phyloP scores from a whole-genome alignment of 2,329 filamentous ascomycete species.

The Neopestalotiopsis sp. region DNA sequence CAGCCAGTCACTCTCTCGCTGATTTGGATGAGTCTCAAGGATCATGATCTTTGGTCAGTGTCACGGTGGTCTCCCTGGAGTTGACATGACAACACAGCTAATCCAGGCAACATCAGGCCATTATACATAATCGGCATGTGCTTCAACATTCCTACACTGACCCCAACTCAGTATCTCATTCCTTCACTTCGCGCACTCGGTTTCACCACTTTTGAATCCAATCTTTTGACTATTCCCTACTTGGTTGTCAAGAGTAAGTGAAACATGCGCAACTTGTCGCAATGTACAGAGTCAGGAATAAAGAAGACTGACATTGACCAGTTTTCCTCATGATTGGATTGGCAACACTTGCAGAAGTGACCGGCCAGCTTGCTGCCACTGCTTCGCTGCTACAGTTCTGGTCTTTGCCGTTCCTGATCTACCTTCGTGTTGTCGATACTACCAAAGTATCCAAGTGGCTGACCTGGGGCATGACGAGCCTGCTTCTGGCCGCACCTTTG shows the following conservation, averaged over 20 bases:
- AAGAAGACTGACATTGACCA: slow-evolving; percentile 20
- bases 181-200: slow-evolving; percentile 38
- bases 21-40: slow-evolving; percentile 17
- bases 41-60: slow-evolving; percentile 14
- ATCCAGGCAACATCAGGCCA: slow-evolving; percentile 36
- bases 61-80: neutral
- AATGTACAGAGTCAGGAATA: too few species aligned
- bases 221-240: slow-evolving; percentile 16
- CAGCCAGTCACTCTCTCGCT: slow-evolving; percentile 7
- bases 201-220: slow-evolving; percentile 9
- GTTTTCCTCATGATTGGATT: slow-evolving; percentile 40
- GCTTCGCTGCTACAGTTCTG: slow-evolving; percentile 58
- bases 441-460: slow-evolving; percentile 44
- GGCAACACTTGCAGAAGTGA: slow-evolving; percentile 45
- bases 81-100: neutral
- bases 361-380: slow-evolving; percentile 54
- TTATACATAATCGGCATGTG: slow-evolving; percentile 41
- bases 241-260: slow-evolving; percentile 34
- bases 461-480: slow-evolving; percentile 45
- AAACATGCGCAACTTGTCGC: slow-evolving; percentile 10
- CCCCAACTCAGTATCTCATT: slow-evolving; percentile 33
- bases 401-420: slow-evolving; percentile 63
- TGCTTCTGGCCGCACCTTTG: slow-evolving; percentile 46
- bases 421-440: slow-evolving; percentile 47
- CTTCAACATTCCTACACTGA: slow-evolving; percentile 10